Evolutionary conservation across 345 rosid species (phyloP).

Genomic region (Eucalyptus melliodora): DNA sequence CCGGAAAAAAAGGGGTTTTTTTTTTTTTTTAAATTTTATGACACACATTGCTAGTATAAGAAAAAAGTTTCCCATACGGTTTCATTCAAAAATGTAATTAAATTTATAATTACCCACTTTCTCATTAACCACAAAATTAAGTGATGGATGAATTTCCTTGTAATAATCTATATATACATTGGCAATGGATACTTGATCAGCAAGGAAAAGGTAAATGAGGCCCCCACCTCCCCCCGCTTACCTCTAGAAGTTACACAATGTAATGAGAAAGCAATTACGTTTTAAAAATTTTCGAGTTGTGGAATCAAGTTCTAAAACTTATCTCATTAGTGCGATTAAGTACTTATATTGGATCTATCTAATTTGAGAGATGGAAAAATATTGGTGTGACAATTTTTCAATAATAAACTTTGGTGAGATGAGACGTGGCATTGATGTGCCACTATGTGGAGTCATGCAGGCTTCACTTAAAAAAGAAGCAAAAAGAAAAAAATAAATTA

Average conservation of each 20-base stretch:
- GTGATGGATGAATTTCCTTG: background rate
- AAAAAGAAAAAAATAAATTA: background rate
- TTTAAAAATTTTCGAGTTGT: background rate
- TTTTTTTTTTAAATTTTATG: background rate
- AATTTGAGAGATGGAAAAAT: background rate
- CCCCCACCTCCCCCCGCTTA: background rate
- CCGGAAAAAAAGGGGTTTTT: background rate
- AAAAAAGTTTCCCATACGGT: background rate
- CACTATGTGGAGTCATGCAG: background rate
- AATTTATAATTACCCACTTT: background rate
- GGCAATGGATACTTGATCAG: background rate
- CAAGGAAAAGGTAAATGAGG: background rate
- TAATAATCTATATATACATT: background rate
- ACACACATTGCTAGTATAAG: background rate
- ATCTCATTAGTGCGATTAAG: background rate
- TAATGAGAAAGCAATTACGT: background rate
- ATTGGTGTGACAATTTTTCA: background rate
- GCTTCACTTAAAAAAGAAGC: background rate
- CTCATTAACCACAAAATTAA: background rate
- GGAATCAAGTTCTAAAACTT: background rate
- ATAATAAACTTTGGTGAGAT: background rate
- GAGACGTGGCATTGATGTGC: background rate
- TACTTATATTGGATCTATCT: background rate
- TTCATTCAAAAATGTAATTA: background rate
- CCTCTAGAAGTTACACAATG: background rate